These are phyloP conservation scores for Echinochloa phyllopogon DNA, from an alignment of 176 grass and related monocot genomes.

Conservation along the genomic window DNA sequence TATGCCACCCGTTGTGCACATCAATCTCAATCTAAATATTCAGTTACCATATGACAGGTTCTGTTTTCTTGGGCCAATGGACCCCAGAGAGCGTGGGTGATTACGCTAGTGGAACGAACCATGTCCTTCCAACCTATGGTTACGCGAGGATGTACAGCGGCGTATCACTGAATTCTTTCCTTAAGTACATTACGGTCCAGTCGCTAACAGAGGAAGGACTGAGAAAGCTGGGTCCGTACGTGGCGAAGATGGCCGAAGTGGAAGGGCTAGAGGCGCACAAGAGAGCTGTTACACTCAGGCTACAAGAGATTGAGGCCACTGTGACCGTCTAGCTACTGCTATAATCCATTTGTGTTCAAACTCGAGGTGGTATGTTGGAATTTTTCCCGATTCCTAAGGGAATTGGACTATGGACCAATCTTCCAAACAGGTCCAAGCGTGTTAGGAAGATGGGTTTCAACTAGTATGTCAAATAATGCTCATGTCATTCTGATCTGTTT, in stretches of 20 bases:
- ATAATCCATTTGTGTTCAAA: not conserved
- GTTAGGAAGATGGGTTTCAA: not conserved
- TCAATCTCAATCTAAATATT: not conserved
- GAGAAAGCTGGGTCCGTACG: conserved; percentile 68
- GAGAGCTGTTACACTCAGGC: conserved; percentile 87
- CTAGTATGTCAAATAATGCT: not conserved
- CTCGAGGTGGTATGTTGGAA: not conserved
- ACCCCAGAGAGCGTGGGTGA: conserved; percentile 94
- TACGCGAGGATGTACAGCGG: conserved; percentile 98
- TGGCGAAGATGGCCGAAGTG: conserved; percentile 90
- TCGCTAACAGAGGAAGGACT: conserved; percentile 88
- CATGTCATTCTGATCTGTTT: not conserved
- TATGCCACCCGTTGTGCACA: not conserved
- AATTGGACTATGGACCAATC: not conserved
- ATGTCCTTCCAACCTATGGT: conserved; percentile 91
- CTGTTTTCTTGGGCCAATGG: conserved; percentile 92
- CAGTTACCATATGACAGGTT: conserved; percentile 50
- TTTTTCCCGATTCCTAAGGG: not conserved
- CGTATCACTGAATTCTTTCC: conserved; percentile 87
- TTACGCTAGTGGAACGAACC: conserved; percentile 88
- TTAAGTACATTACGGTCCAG: conserved; percentile 95
- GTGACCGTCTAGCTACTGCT: conserved; percentile 48
- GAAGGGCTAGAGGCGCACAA: conserved; percentile 95
- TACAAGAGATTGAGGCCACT: conserved; percentile 70
- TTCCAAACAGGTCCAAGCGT: not conserved